A percentile compares a stretch with the other conserved stretches of the same genome.
Evolutionary conservation across 345 rosid species (phyloP).

Genomic region (Pistacia vera): DNA sequence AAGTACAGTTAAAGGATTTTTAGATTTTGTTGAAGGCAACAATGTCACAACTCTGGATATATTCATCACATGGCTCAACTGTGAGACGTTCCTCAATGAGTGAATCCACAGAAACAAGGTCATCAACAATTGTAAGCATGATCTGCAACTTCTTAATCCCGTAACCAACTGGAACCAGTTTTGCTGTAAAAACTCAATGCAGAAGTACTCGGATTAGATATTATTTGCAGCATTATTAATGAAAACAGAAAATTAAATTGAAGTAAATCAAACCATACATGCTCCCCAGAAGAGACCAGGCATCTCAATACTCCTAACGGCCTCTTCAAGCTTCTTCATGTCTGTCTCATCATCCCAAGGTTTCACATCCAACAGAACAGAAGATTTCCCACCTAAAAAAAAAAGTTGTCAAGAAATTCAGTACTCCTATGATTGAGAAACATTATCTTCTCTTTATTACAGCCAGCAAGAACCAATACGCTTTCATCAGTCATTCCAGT

Average conservation of each 20-base stretch:
- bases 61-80: conserved; percentile 73
- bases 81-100: conserved; percentile 80
- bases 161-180: conserved; percentile 81
- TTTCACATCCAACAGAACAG: conserved; percentile 86
- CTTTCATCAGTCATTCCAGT: too few species aligned
- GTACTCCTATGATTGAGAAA: too few species aligned
- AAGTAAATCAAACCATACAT: conserved; percentile 47
- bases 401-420: background rate
- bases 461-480: too few species aligned
- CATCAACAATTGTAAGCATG: conserved; percentile 91
- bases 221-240: background rate
- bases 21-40: conserved; percentile 95
- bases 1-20: background rate
- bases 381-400: conserved; percentile 82
- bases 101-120: conserved; percentile 83
- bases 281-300: conserved; percentile 97
- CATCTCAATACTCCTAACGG: conserved; percentile 68
- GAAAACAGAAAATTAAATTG: background rate
- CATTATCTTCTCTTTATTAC: background rate
- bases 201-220: background rate
- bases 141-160: conserved; percentile 91
- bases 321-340: conserved; percentile 91
- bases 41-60: conserved; percentile 91
- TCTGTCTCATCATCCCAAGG: conserved; percentile 99
- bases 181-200: conserved; percentile 52